phyloP scores from a whole-genome alignment of 768 basidiomycete species.

The Coprinopsis strossmayeri region DNA sequence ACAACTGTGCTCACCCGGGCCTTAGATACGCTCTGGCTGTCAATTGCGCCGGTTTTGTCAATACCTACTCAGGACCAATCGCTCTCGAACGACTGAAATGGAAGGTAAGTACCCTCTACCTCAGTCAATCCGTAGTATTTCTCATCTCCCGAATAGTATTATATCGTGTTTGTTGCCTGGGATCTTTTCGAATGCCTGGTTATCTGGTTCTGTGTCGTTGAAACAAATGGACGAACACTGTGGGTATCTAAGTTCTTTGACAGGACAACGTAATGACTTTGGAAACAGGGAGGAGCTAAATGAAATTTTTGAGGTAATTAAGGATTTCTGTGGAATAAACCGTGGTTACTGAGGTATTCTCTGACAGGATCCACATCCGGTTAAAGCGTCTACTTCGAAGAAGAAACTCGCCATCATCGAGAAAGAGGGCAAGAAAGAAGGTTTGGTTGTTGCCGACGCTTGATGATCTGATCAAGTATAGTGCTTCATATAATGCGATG shows the following conservation, averaged over 20 bases:
- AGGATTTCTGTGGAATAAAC: neutral
- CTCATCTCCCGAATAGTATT: slow-evolving; percentile 18
- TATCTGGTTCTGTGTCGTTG: slow-evolving; percentile 33
- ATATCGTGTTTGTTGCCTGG: slow-evolving; percentile 34
- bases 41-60: slow-evolving; percentile 40
- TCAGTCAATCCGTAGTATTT: neutral
- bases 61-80: slow-evolving; percentile 42
- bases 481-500: no score
- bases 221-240: slow-evolving; percentile 37
- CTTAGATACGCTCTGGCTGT: slow-evolving; percentile 35
- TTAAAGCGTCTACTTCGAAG: slow-evolving; percentile 33
- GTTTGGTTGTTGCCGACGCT: slow-evolving; percentile 8
- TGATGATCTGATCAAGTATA: no score
- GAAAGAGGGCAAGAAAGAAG: slow-evolving; percentile 20
- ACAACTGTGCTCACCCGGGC: no score
- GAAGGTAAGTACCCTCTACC: slow-evolving; percentile 20
- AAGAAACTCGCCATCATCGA: slow-evolving; percentile 32
- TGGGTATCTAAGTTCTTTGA: slow-evolving; percentile 14
- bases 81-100: slow-evolving; percentile 28
- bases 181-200: slow-evolving; percentile 32
- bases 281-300: slow-evolving; percentile 31
- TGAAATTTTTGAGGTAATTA: slow-evolving; percentile 31
- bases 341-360: neutral
- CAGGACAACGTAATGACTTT: neutral
- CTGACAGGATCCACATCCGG: slow-evolving; percentile 30